Evolutionary conservation across 2,329 filamentous ascomycete genomes (phyloP).

Genomic region (Malbranchea cinnamomea): DNA sequence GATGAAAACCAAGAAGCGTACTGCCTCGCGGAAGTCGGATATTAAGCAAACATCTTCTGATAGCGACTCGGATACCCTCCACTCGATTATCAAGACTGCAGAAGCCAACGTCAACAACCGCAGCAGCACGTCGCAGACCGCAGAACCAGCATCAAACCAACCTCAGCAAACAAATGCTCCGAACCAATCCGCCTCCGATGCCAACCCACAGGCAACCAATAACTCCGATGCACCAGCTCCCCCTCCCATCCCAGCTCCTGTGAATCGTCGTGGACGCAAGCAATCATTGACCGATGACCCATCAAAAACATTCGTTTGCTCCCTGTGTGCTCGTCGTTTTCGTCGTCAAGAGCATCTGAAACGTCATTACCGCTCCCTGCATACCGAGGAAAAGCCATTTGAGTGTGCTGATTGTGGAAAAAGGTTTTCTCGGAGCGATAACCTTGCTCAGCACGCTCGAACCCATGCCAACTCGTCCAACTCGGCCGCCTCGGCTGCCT

Average conservation of each 20-base stretch:
- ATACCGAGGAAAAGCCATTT: conserved; percentile 97
- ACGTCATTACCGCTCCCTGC: conserved; percentile 93
- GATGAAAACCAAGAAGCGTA: conserved; percentile 36
- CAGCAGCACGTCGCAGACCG: conserved; percentile 26
- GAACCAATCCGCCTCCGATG: conserved; percentile 29
- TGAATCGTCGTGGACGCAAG: conserved; percentile 90
- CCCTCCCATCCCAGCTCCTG: conserved; percentile 31
- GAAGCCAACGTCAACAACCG: conserved; percentile 18
- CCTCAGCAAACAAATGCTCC: conserved; percentile 26
- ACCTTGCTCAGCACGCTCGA: conserved; percentile 86
- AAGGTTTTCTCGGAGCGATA: conserved; percentile 97
- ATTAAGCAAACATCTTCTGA: conserved; percentile 17
- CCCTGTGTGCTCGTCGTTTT: conserved; percentile 92
- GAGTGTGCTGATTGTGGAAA: conserved; percentile 96
- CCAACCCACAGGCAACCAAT: conserved; percentile 34
- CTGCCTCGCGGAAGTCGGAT: conserved; percentile 22
- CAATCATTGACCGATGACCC: conserved; percentile 96
- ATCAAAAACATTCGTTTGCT: conserved; percentile 95
- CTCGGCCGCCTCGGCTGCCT: too few relatives aligned
- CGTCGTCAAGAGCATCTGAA: conserved; percentile 96
- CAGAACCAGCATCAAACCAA: conserved; percentile 11
- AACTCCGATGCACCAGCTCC: conserved; percentile 22
- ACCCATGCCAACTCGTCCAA: conserved; percentile 81
- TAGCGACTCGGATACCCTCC: conserved; percentile 17
- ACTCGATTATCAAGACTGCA: conserved; percentile 15